Evolutionary conservation across 192 early-diverging fungal species (phyloP), one percentile per base, ranked within the genome.

Genomic region (Coemansia umbellata): DNA sequence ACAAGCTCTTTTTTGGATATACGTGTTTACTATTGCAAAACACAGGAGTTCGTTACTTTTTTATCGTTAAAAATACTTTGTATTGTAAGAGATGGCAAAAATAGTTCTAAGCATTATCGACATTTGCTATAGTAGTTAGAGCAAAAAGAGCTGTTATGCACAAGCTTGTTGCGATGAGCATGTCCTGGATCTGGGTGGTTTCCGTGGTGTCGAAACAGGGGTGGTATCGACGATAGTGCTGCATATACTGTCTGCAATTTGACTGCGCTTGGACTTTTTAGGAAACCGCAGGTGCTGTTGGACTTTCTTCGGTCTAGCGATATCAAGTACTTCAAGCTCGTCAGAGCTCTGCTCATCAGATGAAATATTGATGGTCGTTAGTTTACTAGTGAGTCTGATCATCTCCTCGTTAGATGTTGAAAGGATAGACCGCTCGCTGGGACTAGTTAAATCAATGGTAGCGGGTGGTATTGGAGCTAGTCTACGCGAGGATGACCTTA

Each of bases 361-460:
- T 11, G 61, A 60, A 14, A 60, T 61, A 50, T 60, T 60, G 37
- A 73, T 44, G 11, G 53, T 43, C 6, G 53, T 53, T 31, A 64
- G 28, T 39, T 37, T 55, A 26, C 35, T 32, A 5, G 58, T 23
- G 19, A 68, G 30, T 2, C 6, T 3, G 11, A 56, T 58, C n/a
- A 68, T 17, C 6, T 56, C 58, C 10, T 43, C 22, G 23, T 47
- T 47, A 3, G 49, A 39, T 11, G 4, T 24, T 8, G 15, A 33
- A 13, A 35, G 31, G 6, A 50, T 32, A 3, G 55, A 8, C 19
- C 45, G 36, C 15, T 22, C 30, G 31, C 37, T 35, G 37, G 62
- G 41, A 2, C 23, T 32, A 8, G 66, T 68, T 47, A 68, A 33
- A 15, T 68, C 66, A 37, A 68, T 55, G 11, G 56, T 37, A 0